Evolutionary conservation across 148 eudicot species (phyloP).

Genomic region (Beta vulgaris): DNA sequence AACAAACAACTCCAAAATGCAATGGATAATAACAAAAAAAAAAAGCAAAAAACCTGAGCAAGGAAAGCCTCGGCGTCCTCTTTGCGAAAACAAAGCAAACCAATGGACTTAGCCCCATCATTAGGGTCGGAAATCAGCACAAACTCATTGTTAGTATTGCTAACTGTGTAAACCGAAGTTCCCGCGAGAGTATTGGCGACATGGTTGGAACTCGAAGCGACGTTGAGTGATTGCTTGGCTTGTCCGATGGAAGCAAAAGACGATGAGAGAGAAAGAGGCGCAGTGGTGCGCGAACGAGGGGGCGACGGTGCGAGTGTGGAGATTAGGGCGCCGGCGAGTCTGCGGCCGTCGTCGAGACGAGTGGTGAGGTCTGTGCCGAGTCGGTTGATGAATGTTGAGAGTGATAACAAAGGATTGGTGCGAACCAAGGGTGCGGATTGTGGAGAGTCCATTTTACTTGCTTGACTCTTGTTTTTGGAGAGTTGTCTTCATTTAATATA

Average conservation of each 20-base stretch:
- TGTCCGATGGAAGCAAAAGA: constrained; percentile 64
- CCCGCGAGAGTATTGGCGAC: constrained; percentile 75
- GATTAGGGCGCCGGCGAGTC: constrained; percentile 48
- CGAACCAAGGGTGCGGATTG: constrained; percentile 30
- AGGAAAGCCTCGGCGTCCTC: constrained; percentile 91
- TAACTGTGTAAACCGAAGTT: constrained; percentile 75
- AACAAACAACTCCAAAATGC: not conserved
- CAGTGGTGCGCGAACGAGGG: constrained; percentile 7
- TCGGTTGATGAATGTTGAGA: constrained; percentile 55
- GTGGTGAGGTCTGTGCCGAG: constrained; percentile 43
- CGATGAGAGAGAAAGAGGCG: constrained; percentile 8
- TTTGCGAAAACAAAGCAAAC: constrained; percentile 82
- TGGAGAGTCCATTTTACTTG: constrained; percentile 39
- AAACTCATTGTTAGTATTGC: constrained; percentile 84
- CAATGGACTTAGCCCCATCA: constrained; percentile 57
- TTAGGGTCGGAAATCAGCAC: constrained; percentile 79
- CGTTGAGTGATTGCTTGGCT: constrained; percentile 31
- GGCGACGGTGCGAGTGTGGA: constrained; percentile 33
- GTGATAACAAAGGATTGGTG: constrained; percentile 40
- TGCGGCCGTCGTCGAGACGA: constrained; percentile 45
- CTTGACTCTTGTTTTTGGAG: too few relatives aligned
- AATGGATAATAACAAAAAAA: constrained; percentile 6
- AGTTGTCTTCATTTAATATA: too few relatives aligned
- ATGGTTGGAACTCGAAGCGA: constrained; percentile 45
- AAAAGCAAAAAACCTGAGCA: constrained; percentile 58